phyloP scores from a whole-genome alignment of 352 stramenopile genomes.

The Globisporangium camurandrum region DNA sequence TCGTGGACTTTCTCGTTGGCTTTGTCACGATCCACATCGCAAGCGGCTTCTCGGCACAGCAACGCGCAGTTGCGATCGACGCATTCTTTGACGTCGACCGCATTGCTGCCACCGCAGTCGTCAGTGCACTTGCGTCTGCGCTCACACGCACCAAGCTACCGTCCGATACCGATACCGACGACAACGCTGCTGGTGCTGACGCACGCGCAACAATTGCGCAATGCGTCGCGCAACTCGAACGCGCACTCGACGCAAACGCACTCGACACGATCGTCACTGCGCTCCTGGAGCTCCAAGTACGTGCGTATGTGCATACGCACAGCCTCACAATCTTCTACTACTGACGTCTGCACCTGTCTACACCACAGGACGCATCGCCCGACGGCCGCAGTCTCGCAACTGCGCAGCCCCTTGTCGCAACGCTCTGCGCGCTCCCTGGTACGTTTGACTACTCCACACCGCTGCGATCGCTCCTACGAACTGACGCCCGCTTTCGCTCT shows the following conservation, averaged over 20 bases:
- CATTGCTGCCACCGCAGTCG: conserved; percentile 25
- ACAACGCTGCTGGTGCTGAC: conserved; percentile 23
- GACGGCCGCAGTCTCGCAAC: conserved; percentile 6
- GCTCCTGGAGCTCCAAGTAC: conserved; percentile 30
- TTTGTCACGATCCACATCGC: conserved; percentile 52
- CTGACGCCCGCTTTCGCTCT: not conserved
- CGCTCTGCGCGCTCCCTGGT: conserved; percentile 46
- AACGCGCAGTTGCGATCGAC: conserved; percentile 41
- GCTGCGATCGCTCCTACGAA: too few species aligned
- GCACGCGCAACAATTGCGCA: conserved; percentile 28
- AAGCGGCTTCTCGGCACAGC: conserved; percentile 29
- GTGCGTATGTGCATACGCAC: not conserved
- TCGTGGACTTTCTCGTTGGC: conserved; percentile 36
- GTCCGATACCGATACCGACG: not conserved
- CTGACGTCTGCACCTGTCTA: too few species aligned
- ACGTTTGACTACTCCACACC: not conserved
- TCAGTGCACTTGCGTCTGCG: conserved; percentile 25
- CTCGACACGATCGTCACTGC: conserved; percentile 24
- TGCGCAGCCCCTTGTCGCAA: conserved; percentile 30
- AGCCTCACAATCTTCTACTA: too few species aligned
- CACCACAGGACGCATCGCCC: conserved; percentile 3
- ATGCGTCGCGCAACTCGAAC: conserved; percentile 41
- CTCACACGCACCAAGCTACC: conserved; percentile 16
- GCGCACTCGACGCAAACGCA: conserved; percentile 14
- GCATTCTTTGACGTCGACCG: conserved; percentile 39